These are phyloP conservation scores for Talaromyces sp. DNA, from an alignment of 2,329 filamentous ascomycete genomes.

Conservation along the genomic window DNA sequence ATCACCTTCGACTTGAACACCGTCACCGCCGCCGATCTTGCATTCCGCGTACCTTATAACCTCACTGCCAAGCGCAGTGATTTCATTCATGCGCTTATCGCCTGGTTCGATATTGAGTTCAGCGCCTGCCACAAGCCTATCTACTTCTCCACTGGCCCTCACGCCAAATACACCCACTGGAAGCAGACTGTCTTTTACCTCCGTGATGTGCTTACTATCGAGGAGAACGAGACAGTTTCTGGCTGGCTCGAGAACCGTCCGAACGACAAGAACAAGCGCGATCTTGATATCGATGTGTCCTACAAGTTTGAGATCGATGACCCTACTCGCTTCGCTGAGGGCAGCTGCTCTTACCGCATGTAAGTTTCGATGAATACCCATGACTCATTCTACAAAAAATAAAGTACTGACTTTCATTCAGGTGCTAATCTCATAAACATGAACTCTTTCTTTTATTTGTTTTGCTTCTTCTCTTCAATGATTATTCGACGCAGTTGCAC, in stretches of 20 bases:
- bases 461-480: conserved; percentile 19
- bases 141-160: conserved; percentile 92
- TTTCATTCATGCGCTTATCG: conserved; percentile 93
- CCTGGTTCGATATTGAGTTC: conserved; percentile 99
- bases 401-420: not conserved
- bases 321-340: conserved; percentile 66
- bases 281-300: conserved; percentile 85
- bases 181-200: conserved; percentile 99
- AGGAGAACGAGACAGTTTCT: conserved; percentile 77
- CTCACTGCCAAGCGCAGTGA: conserved; percentile 81
- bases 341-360: conserved; percentile 78
- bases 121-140: conserved; percentile 97
- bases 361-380: conserved; percentile 25
- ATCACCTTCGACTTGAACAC: conserved; percentile 93
- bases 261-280: conserved; percentile 90
- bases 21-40: conserved; percentile 78
- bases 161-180: conserved; percentile 99
- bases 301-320: conserved; percentile 82
- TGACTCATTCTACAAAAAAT: not conserved
- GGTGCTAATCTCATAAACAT: conserved; percentile 34
- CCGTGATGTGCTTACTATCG: conserved; percentile 86
- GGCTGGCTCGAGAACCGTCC: conserved; percentile 80
- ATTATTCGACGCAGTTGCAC: conserved; percentile 18
- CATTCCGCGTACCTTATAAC: conserved; percentile 78
- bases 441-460: not conserved